A percentile compares a stretch with the other conserved stretches of the same genome.
Evolutionary conservation across 2,329 filamentous ascomycete species (phyloP).

Genomic region (Fusarium humuli): DNA sequence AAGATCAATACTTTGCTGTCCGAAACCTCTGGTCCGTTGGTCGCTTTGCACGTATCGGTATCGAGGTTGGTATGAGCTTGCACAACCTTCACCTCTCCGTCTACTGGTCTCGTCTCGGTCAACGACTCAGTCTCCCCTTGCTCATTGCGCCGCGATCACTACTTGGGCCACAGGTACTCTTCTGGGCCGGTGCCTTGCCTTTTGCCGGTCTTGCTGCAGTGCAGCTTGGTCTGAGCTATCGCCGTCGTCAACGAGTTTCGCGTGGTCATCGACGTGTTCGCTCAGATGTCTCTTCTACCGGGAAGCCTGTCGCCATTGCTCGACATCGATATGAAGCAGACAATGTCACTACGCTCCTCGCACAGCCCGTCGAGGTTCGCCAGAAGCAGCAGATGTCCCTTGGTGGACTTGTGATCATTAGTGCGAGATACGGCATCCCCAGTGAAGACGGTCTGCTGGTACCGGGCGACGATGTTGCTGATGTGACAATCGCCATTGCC

Average conservation of each 20-base stretch:
- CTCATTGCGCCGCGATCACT: constrained; percentile 51
- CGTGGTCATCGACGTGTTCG: constrained; percentile 17
- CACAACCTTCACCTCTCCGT: constrained; percentile 58
- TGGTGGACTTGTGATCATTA: constrained; percentile 60
- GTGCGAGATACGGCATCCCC: constrained; percentile 60
- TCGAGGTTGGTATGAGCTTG: constrained; percentile 58
- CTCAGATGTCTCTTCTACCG: constrained; percentile 14
- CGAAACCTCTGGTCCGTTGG: constrained; percentile 58
- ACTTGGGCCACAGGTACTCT: constrained; percentile 48
- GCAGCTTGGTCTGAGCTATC: constrained; percentile 48
- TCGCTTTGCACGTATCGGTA: constrained; percentile 56
- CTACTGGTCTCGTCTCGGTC: constrained; percentile 60
- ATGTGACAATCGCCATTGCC: constrained; percentile 61
- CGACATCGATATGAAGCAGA: constrained; percentile 59
- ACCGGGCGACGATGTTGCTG: constrained; percentile 58
- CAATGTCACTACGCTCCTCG: constrained; percentile 57
- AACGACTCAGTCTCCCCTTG: constrained; percentile 59
- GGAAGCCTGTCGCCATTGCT: constrained; percentile 46
- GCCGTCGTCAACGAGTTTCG: constrained; percentile 15
- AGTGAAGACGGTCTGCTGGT: constrained; percentile 47
- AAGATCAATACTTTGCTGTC: constrained; percentile 56
- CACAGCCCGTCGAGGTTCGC: constrained; percentile 53
- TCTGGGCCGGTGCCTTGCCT: constrained; percentile 56
- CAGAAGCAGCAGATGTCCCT: constrained; percentile 52
- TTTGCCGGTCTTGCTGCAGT: constrained; percentile 55